A percentile compares a stretch with the other conserved stretches of the same genome.
phyloP scores from a whole-genome alignment of 352 stramenopile genomes.

The Phytophthora tubulina region DNA sequence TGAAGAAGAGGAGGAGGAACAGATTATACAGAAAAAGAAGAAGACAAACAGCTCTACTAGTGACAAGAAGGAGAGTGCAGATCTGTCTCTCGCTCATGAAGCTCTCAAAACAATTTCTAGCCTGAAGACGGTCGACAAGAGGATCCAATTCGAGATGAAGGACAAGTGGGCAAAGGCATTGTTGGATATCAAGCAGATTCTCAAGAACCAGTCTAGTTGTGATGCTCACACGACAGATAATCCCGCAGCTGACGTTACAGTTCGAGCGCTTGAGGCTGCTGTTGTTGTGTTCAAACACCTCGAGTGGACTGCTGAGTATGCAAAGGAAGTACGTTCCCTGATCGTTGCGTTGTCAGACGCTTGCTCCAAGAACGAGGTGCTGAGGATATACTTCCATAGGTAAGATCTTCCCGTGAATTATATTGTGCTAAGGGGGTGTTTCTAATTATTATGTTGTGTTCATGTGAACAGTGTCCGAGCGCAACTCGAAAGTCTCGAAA shows the following conservation, averaged over 20 bases:
- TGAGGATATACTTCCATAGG: slow-evolving; percentile 35
- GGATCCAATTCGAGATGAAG: slow-evolving; percentile 13
- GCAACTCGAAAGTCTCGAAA: slow-evolving; percentile 36
- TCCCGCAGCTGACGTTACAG: slow-evolving; percentile 27
- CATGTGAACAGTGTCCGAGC: slow-evolving; percentile 24
- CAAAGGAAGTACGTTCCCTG: slow-evolving; percentile 28
- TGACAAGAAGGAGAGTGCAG: slow-evolving; percentile 1
- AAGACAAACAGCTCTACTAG: neutral
- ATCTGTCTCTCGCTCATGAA: slow-evolving; percentile 29
- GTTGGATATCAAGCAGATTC: slow-evolving; percentile 22
- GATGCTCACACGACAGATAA: slow-evolving; percentile 22
- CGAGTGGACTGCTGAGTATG: slow-evolving; percentile 10
- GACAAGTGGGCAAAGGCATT: slow-evolving; percentile 22
- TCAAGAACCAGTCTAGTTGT: slow-evolving; percentile 24
- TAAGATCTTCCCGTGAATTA: slow-evolving; percentile 1
- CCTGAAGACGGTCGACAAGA: slow-evolving; percentile 19
- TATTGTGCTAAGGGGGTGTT: too few relatives aligned
- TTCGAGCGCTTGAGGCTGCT: slow-evolving; percentile 27
- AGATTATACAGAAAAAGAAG: slow-evolving; percentile 17
- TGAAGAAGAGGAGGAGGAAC: slow-evolving; percentile 8
- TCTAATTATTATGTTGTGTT: slow-evolving; percentile 5
- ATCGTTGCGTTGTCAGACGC: slow-evolving; percentile 26
- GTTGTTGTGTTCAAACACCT: slow-evolving; percentile 21
- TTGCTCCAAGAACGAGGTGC: slow-evolving; percentile 39
- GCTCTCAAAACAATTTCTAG: slow-evolving; percentile 14